Evolutionary conservation across 352 stramenopile genomes (phyloP).

Genomic region (Peronospora tabacina): DNA sequence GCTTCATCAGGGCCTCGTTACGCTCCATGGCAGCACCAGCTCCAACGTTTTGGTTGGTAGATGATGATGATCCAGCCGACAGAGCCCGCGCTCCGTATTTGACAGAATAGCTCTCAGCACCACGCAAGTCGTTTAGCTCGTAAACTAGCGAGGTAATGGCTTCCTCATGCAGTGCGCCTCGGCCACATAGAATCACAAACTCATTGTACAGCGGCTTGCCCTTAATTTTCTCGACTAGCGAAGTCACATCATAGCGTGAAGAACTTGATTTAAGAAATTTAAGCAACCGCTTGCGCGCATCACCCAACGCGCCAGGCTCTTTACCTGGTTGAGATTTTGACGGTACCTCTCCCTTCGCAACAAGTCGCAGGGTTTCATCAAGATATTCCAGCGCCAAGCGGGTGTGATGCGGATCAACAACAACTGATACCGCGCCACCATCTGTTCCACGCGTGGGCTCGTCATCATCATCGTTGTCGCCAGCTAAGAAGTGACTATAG

Average conservation of each 20-base stretch:
- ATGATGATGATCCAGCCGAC: slow-evolving; percentile 14
- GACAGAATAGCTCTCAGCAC: slow-evolving; percentile 72
- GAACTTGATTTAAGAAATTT: slow-evolving; percentile 73
- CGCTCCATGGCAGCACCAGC: slow-evolving; percentile 34
- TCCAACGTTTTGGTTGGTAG: slow-evolving; percentile 29
- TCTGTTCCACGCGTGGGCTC: slow-evolving; percentile 24
- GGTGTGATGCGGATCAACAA: slow-evolving; percentile 72
- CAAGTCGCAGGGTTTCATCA: slow-evolving; percentile 71
- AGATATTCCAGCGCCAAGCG: slow-evolving; percentile 81
- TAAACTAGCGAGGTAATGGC: slow-evolving; percentile 67
- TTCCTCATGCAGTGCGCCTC: slow-evolving; percentile 71
- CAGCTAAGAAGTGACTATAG: slow-evolving; percentile 75
- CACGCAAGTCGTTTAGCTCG: slow-evolving; percentile 73
- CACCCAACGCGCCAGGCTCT: slow-evolving; percentile 57
- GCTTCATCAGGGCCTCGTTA: slow-evolving; percentile 66
- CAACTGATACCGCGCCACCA: slow-evolving; percentile 19
- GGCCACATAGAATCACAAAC: slow-evolving; percentile 79
- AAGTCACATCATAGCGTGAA: slow-evolving; percentile 67
- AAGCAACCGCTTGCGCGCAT: slow-evolving; percentile 69
- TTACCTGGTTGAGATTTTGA: slow-evolving; percentile 81
- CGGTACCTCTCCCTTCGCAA: slow-evolving; percentile 55
- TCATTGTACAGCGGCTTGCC: slow-evolving; percentile 72
- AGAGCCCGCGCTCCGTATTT: slow-evolving; percentile 55
- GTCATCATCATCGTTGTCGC: slow-evolving; percentile 53
- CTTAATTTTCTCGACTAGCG: slow-evolving; percentile 73